phyloP scores from a whole-genome alignment of 2,329 filamentous ascomycete species.

The Aspergillus sp. region DNA sequence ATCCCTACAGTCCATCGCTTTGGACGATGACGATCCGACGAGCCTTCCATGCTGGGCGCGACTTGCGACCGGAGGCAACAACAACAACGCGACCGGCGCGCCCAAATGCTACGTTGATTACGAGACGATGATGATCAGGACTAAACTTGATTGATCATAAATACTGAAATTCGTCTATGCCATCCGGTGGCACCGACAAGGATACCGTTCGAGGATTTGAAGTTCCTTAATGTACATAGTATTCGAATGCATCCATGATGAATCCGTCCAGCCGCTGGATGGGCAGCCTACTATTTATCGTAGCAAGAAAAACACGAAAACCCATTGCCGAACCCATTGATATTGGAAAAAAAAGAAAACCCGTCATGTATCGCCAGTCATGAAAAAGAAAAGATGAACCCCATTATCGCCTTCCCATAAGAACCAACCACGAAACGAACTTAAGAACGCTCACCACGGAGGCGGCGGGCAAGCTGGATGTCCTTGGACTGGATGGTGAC shows the following conservation, averaged over 20 bases:
- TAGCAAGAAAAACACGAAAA: slow-evolving; percentile 33
- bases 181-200: slow-evolving; percentile 33
- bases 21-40: too few species aligned
- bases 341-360: slow-evolving; percentile 37
- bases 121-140: not conserved
- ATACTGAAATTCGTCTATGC: slow-evolving; percentile 36
- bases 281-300: slow-evolving; percentile 33
- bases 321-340: slow-evolving; percentile 33
- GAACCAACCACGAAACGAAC: slow-evolving; percentile 35
- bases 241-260: slow-evolving; percentile 30
- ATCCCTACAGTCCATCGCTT: too few species aligned
- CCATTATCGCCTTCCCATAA: slow-evolving; percentile 43
- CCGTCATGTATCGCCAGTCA: slow-evolving; percentile 47
- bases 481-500: slow-evolving; percentile 95
- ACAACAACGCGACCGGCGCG: not conserved
- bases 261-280: slow-evolving; percentile 29
- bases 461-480: slow-evolving; percentile 92
- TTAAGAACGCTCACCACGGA: slow-evolving; percentile 90
- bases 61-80: not conserved
- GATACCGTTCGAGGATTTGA: slow-evolving; percentile 26
- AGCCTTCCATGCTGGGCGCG: not conserved
- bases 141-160: slow-evolving; percentile 24
- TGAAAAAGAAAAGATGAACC: slow-evolving; percentile 39
- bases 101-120: not conserved
- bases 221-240: slow-evolving; percentile 36